Percentiles rank a stretch among this genome's conserved stretches.
Evolutionary conservation across 176 grass and related monocot species (phyloP).

Genomic region (Avena eriantha): DNA sequence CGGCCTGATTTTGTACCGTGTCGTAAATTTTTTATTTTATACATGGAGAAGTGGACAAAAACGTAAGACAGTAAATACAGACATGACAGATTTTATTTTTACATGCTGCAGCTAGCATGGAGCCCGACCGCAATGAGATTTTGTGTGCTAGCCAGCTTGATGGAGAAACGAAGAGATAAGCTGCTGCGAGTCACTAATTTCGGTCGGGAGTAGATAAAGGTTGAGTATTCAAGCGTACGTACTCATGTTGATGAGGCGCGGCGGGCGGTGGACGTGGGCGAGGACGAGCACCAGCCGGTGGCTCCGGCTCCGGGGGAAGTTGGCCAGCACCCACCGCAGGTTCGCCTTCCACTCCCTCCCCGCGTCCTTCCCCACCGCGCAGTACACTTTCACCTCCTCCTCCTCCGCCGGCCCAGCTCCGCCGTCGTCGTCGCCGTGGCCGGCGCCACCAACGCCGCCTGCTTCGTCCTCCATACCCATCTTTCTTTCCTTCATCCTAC

Average conservation of each 20-base stretch:
- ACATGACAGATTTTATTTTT: too few species aligned
- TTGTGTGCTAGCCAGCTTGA: too few species aligned
- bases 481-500: not conserved
- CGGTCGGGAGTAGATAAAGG: too few species aligned
- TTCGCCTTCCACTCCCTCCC: slow-evolving; percentile 64
- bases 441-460: not conserved
- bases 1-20: too few species aligned
- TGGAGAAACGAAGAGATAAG: too few species aligned
- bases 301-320: slow-evolving; percentile 7
- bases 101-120: too few species aligned
- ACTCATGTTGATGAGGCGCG: slow-evolving; percentile 71
- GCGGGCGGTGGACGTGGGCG: slow-evolving; percentile 63
- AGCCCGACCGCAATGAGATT: too few species aligned
- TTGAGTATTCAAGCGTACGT: not conserved
- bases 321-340: slow-evolving; percentile 65
- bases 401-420: not conserved
- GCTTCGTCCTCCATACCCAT: not conserved
- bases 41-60: too few species aligned
- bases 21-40: too few species aligned
- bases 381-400: slow-evolving; percentile 41
- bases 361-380: slow-evolving; percentile 55
- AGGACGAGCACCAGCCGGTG: slow-evolving; percentile 45
- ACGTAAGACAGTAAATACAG: too few species aligned
- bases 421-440: not conserved
- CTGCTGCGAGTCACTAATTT: too few species aligned